Evolutionary conservation across 352 stramenopile species (phyloP).

Genomic region (Blastocystis sp.): DNA sequence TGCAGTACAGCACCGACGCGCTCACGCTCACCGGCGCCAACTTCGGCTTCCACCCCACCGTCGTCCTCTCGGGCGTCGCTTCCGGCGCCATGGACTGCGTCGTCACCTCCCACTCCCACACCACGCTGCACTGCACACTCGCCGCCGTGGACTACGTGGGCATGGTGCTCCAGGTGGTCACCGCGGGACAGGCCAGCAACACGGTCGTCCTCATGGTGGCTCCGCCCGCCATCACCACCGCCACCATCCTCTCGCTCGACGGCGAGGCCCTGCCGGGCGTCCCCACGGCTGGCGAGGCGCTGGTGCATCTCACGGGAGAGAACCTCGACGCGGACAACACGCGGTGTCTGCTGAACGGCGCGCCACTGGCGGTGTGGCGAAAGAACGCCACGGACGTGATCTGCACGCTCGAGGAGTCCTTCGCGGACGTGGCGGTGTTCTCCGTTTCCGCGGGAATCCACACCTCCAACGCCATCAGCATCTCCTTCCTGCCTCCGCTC

Average conservation of each 20-base stretch:
- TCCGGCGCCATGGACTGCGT: not conserved
- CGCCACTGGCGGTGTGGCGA: not conserved
- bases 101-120: not conserved
- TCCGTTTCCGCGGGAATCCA: not conserved
- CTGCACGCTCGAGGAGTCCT: not conserved
- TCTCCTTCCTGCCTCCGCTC: not conserved
- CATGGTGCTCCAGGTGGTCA: not conserved
- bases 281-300: not conserved
- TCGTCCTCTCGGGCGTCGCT: not conserved
- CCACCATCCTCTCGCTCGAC: not conserved
- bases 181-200: slow-evolving; percentile 8
- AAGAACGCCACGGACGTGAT: slow-evolving; percentile 13
- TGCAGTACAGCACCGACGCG: not conserved
- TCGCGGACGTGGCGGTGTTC: not conserved
- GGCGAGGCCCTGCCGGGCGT: not conserved
- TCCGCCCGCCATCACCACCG: not conserved
- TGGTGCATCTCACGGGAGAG: not conserved
- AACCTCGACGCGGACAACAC: slow-evolving; percentile 14
- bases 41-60: slow-evolving; percentile 8
- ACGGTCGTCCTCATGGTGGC: not conserved
- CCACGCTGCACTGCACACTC: not conserved
- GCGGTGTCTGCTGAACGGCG: slow-evolving; percentile 13
- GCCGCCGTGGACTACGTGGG: not conserved
- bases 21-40: not conserved
- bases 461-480: not conserved